These are phyloP conservation scores for Zygotorulaspora mrakii DNA, from an alignment of 1,139 yeast genomes.

Conservation along the genomic window DNA sequence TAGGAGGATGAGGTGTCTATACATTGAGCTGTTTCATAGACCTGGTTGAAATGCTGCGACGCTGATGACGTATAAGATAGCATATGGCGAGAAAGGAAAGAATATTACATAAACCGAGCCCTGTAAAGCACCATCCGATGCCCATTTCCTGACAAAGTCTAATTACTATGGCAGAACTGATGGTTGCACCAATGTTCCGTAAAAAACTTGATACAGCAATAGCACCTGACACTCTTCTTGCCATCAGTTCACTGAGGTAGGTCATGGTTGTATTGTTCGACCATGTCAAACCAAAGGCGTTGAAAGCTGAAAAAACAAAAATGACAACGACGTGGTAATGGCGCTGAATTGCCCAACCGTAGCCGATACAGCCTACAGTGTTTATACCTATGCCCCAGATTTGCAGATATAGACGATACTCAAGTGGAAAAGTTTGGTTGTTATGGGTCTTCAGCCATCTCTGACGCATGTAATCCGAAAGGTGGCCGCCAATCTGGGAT, in stretches of 20 bases:
- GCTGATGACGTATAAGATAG: slow-evolving; percentile 20
- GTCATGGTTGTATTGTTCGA: slow-evolving; percentile 57
- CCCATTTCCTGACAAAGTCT: slow-evolving; percentile 46
- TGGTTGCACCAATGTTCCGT: slow-evolving; percentile 55
- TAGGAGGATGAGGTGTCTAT: neutral
- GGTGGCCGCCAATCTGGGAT: slow-evolving; percentile 49
- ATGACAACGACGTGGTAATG: slow-evolving; percentile 45
- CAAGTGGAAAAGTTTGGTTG: slow-evolving; percentile 39
- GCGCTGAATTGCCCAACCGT: slow-evolving; percentile 52
- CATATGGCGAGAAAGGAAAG: slow-evolving; percentile 29
- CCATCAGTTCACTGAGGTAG: slow-evolving; percentile 51
- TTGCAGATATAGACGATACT: slow-evolving; percentile 47
- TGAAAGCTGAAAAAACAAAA: slow-evolving; percentile 45
- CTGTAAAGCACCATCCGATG: slow-evolving; percentile 58
- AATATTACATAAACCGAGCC: slow-evolving; percentile 45
- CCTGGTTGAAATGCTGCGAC: slow-evolving; percentile 6
- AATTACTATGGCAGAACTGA: slow-evolving; percentile 49
- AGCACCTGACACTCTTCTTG: slow-evolving; percentile 51
- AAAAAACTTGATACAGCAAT: slow-evolving; percentile 56
- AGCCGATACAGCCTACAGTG: slow-evolving; percentile 48
- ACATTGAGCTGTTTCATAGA: slow-evolving; percentile 4
- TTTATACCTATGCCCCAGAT: slow-evolving; percentile 45
- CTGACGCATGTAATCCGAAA: slow-evolving; percentile 44
- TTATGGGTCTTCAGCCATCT: slow-evolving; percentile 33
- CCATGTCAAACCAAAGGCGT: slow-evolving; percentile 59